Evolutionary conservation across 495 filamentous ascomycete genomes (phyloP).

Genomic region (Hypoxylon intermedium): DNA sequence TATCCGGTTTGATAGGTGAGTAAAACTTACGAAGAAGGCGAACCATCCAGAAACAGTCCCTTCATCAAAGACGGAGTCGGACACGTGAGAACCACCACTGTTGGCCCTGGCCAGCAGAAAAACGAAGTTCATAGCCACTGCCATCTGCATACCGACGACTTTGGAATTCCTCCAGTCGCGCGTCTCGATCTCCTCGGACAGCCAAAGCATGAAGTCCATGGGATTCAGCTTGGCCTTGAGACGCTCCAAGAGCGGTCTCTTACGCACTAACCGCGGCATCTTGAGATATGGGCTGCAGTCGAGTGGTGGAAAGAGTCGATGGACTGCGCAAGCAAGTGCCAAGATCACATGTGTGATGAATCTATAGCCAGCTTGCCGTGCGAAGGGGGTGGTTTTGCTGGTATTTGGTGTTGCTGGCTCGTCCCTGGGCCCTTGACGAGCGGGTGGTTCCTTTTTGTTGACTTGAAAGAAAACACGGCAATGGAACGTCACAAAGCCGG

Average conservation of each 20-base stretch:
- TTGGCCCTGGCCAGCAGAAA: conserved; percentile 88
- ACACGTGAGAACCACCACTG: conserved; percentile 51
- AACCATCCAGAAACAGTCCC: conserved; percentile 66
- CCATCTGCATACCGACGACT: conserved; percentile 74
- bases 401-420: conserved; percentile 4
- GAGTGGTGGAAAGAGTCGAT: not conserved
- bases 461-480: conserved; percentile 31
- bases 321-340: conserved; percentile 5
- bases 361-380: conserved; percentile 7
- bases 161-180: conserved; percentile 91
- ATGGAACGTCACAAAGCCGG: conserved; percentile 15
- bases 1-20: not conserved
- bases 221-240: conserved; percentile 82
- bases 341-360: conserved; percentile 16
- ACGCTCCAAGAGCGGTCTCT: conserved; percentile 75
- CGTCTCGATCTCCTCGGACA: conserved; percentile 88
- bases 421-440: not conserved
- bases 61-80: conserved; percentile 87
- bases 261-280: conserved; percentile 74
- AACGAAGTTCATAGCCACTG: conserved; percentile 73
- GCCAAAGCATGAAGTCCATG: conserved; percentile 83
- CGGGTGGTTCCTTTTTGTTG: conserved; percentile 16
- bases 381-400: conserved; percentile 6
- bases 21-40: conserved; percentile 75
- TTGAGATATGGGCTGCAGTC: conserved; percentile 16